Conservation (phyloP, 345 rosid genomes). For the Chamaenerion angustifolium region DNA sequence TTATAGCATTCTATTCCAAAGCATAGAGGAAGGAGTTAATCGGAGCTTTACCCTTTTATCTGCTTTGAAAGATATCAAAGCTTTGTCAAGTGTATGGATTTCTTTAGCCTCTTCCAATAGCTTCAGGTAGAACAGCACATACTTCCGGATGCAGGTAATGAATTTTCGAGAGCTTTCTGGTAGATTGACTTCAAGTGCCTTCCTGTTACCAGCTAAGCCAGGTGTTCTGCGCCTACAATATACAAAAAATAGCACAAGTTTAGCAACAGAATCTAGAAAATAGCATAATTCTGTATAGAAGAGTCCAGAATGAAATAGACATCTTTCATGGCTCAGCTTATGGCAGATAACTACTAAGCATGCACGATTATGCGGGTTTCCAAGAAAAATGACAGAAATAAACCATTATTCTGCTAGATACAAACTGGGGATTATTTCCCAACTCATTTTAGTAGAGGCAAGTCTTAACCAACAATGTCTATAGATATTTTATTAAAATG, state of each 20-base stretch:
- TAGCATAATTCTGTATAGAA: not conserved
- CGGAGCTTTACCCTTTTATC: constrained; percentile 74
- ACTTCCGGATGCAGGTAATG: constrained; percentile 89
- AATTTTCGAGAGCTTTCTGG: constrained; percentile 96
- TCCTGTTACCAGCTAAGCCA: constrained; percentile 67
- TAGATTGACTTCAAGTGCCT: constrained; percentile 76
- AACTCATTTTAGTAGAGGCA: too few relatives aligned
- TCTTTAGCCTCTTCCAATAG: constrained; percentile 88
- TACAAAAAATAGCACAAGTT: constrained; percentile 3
- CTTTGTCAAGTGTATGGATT: constrained; percentile 66
- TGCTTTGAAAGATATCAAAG: constrained; percentile 63
- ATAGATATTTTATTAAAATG: too few relatives aligned
- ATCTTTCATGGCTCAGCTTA: too few relatives aligned
- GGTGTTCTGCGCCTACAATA: constrained; percentile 70
- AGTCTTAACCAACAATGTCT: too few relatives aligned
- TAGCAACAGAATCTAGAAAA: not conserved
- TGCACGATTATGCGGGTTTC: too few relatives aligned
- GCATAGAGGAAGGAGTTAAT: not conserved
- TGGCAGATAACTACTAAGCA: too few relatives aligned
- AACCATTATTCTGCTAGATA: too few relatives aligned
- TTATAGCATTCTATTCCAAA: not conserved
- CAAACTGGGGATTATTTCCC: too few relatives aligned
- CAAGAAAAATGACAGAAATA: too few relatives aligned
- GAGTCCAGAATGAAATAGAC: not conserved
- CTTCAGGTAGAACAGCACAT: constrained; percentile 74